Evolutionary conservation across 208 protist species (phyloP).

Genomic region (Acanthamoeba lenticulata): DNA sequence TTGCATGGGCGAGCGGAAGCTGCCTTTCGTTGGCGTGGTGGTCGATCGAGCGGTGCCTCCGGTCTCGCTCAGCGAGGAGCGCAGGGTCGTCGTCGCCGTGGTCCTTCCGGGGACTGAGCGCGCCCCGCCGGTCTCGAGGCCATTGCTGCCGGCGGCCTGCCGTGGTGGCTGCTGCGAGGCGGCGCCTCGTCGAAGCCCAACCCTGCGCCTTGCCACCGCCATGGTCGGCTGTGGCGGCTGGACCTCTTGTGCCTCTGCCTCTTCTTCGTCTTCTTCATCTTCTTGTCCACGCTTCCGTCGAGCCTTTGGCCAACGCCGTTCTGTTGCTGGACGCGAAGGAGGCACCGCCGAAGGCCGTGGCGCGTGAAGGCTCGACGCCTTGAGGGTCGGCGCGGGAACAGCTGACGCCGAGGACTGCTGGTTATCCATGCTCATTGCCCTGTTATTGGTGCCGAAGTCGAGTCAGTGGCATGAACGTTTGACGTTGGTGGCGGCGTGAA

Average conservation of each 20-base stretch:
- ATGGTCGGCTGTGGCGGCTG: background rate
- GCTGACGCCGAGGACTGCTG: too few relatives aligned
- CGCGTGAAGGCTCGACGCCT: too few relatives aligned
- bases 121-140: background rate
- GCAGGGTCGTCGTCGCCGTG: too few relatives aligned
- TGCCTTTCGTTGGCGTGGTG: background rate
- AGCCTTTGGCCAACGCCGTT: too few relatives aligned
- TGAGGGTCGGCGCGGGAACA: too few relatives aligned
- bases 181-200: background rate
- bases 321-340: too few relatives aligned
- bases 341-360: too few relatives aligned
- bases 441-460: background rate
- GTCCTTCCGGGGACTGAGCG: too few relatives aligned
- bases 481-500: background rate
- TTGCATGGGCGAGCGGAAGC: background rate
- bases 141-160: background rate
- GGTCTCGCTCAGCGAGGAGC: too few relatives aligned
- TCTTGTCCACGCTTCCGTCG: background rate
- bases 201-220: background rate
- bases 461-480: background rate
- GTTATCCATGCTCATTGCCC: constrained; percentile 6
- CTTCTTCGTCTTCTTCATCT: constrained; percentile 17
- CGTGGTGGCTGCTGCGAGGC: background rate
- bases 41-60: too few relatives aligned
- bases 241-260: background rate